phyloP scores from a whole-genome alignment of 306 rosid species.

The Vigna unguiculata region DNA sequence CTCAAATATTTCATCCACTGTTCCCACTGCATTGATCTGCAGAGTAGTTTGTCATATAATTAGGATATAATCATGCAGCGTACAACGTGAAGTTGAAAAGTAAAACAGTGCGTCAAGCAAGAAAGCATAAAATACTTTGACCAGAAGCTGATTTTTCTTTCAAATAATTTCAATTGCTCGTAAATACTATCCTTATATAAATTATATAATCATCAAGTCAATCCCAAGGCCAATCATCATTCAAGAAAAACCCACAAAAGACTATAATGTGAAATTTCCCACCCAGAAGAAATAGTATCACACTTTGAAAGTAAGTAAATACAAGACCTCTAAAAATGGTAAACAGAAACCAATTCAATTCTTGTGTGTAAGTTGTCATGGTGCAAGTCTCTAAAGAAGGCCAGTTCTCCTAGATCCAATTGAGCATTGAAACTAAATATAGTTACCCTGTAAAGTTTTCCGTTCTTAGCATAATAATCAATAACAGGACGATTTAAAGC shows the following conservation, averaged over 20 bases:
- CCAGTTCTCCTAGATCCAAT: constrained; percentile 24
- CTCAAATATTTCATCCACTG: constrained; percentile 84
- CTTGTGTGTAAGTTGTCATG: background rate
- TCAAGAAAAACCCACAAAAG: constrained; percentile 27
- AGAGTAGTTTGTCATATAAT: constrained; percentile 38
- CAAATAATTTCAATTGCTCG: background rate
- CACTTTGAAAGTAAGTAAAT: constrained; percentile 22
- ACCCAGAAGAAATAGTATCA: constrained; percentile 25
- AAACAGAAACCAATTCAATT: constrained; percentile 7
- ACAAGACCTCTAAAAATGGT: constrained; percentile 21
- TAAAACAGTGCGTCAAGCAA: constrained; percentile 3
- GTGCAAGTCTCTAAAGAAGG: background rate
- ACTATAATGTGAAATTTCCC: constrained; percentile 34
- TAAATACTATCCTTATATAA: background rate
- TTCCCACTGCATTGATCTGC: constrained; percentile 92
- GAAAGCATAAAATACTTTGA: background rate
- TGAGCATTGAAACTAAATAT: constrained; percentile 32
- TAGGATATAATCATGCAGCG: constrained; percentile 19
- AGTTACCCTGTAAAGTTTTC: constrained; percentile 81
- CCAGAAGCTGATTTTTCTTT: constrained; percentile 10
- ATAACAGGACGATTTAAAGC: constrained; percentile 81
- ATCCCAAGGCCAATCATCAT: background rate
- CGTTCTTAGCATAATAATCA: constrained; percentile 72
- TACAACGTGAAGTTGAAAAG: background rate
- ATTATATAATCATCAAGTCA: constrained; percentile 21